phyloP scores from a whole-genome alignment of 1,284 basidiomycete species.

The Fomitiporia mediterranea region DNA sequence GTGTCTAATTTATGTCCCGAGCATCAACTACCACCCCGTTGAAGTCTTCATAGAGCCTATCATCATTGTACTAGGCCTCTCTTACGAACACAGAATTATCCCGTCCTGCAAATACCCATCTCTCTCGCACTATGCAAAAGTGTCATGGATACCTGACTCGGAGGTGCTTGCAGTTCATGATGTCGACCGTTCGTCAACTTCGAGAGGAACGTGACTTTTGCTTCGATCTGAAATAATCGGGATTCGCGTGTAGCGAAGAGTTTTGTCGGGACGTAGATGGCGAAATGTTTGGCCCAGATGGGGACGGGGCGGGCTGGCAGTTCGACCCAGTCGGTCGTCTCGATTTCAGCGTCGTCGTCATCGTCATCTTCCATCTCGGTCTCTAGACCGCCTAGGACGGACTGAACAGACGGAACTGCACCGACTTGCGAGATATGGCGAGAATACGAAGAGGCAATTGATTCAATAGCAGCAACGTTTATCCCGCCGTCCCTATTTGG shows the following conservation, averaged over 20 bases:
- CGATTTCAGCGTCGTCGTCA: not conserved
- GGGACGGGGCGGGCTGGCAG: not conserved
- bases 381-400: too few relatives aligned
- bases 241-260: not conserved
- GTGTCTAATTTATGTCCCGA: too few relatives aligned
- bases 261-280: not conserved
- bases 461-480: too few relatives aligned
- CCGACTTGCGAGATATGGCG: too few relatives aligned
- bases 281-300: not conserved
- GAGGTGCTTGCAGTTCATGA: not conserved
- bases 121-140: slow-evolving; percentile 2
- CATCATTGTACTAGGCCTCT: too few relatives aligned
- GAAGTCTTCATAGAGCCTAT: too few relatives aligned
- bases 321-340: not conserved
- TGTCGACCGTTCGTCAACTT: not conserved
- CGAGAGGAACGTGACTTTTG: not conserved
- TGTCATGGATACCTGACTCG: not conserved
- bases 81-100: too few relatives aligned
- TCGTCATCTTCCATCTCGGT: not conserved
- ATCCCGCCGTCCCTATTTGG: not conserved
- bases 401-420: too few relatives aligned
- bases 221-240: slow-evolving; percentile 2
- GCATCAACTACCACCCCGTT: too few relatives aligned
- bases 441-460: too few relatives aligned
- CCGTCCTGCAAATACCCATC: not conserved